phyloP scores from a whole-genome alignment of 2,329 filamentous ascomycete genomes.

The Fusarium agapanthi region DNA sequence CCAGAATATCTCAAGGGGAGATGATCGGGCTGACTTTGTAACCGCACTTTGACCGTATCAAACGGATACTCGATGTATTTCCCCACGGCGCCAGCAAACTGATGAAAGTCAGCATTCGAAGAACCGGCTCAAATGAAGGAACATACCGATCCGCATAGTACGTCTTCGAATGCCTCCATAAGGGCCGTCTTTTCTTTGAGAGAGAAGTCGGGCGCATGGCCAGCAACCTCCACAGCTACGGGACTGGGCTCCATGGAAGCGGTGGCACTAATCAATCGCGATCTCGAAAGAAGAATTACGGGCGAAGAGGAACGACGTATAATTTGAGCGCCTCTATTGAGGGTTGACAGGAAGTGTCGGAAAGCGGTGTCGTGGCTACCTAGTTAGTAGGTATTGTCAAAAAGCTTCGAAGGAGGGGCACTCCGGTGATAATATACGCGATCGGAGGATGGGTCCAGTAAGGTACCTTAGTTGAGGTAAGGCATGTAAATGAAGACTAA shows the following conservation, averaged over 20 bases:
- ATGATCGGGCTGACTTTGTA: constrained; percentile 93
- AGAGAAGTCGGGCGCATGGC: constrained; percentile 39
- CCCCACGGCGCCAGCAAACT: constrained; percentile 85
- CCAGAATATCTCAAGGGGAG: constrained; percentile 84
- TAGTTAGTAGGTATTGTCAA: neutral
- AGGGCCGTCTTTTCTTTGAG: constrained; percentile 52
- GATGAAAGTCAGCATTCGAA: constrained; percentile 1
- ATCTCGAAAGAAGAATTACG: neutral
- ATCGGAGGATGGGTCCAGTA: neutral
- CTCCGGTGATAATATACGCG: neutral
- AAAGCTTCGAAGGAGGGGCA: constrained; percentile 11
- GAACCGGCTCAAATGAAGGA: neutral
- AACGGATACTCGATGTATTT: constrained; percentile 99
- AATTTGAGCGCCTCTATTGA: neutral
- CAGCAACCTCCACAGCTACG: constrained; percentile 41
- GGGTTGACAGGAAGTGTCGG: neutral
- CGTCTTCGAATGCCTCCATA: constrained; percentile 81
- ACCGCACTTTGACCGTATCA: constrained; percentile 95
- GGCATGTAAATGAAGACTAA: neutral
- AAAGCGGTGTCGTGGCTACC: constrained; percentile 6
- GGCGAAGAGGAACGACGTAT: neutral
- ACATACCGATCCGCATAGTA: constrained; percentile 85
- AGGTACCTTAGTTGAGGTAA: neutral
- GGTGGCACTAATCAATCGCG: neutral
- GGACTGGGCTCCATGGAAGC: constrained; percentile 45